Conservation (phyloP, 495 filamentous ascomycete species). For the Aspergillus campestris region DNA sequence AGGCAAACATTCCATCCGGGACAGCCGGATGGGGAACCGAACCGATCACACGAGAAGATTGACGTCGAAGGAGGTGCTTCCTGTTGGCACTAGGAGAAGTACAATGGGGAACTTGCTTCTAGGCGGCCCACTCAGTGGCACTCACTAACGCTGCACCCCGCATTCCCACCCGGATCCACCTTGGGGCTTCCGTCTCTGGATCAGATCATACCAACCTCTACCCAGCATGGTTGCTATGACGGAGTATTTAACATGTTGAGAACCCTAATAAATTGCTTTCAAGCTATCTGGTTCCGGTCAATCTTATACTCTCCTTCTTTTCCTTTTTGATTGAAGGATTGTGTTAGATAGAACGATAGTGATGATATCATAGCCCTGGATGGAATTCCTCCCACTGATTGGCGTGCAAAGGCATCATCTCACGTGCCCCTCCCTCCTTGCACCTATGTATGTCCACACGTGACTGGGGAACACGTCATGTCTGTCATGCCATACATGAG, state of each 20-base stretch:
- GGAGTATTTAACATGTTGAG: neutral
- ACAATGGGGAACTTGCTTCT: too few species aligned
- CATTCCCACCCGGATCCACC: slow-evolving; percentile 31
- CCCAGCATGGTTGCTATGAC: neutral
- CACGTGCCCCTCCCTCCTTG: too few species aligned
- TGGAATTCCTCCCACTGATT: too few species aligned
- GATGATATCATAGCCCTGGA: too few species aligned
- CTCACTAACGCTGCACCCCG: slow-evolving; percentile 35
- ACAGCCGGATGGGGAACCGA: slow-evolving; percentile 4
- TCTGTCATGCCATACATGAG: too few species aligned
- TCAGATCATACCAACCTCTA: neutral
- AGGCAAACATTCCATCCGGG: slow-evolving; percentile 5
- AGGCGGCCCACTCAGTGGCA: too few species aligned
- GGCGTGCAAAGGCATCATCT: too few species aligned
- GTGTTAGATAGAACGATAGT: too few species aligned
- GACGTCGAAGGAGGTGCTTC: slow-evolving; percentile 22
- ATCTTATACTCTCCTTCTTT: neutral
- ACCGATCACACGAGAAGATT: slow-evolving; percentile 24
- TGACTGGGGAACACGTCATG: too few species aligned
- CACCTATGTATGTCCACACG: too few species aligned
- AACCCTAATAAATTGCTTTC: neutral
- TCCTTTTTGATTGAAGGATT: too few species aligned
- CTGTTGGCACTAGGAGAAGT: neutral
- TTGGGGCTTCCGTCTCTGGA: neutral
- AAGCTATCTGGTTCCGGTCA: neutral